phyloP scores from a whole-genome alignment of 2,329 filamentous ascomycete genomes.

The Penicillium carneum region DNA sequence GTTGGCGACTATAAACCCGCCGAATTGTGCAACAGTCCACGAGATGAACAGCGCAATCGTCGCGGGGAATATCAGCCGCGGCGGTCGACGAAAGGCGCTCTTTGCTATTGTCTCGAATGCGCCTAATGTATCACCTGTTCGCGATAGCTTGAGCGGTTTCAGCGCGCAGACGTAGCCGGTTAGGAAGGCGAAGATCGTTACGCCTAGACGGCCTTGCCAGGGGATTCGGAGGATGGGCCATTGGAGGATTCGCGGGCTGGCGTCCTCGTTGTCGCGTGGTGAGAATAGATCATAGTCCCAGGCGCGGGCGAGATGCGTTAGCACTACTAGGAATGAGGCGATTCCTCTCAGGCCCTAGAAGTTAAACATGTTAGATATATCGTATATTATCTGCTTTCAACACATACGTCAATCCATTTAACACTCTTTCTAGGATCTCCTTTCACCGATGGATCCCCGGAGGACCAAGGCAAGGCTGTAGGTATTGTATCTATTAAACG shows the following conservation, averaged over 20 bases:
- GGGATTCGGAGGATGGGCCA: conserved; percentile 63
- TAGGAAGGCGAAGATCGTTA: conserved; percentile 64
- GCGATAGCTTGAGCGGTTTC: conserved; percentile 61
- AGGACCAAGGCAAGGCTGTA: conserved; percentile 17
- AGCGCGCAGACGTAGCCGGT: conserved; percentile 65
- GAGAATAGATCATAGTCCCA: conserved; percentile 62
- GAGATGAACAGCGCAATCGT: conserved; percentile 60
- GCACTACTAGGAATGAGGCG: conserved; percentile 61
- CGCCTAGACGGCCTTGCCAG: conserved; percentile 62
- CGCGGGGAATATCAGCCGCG: conserved; percentile 61
- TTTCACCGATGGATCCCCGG: conserved; percentile 33
- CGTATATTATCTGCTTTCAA: not conserved
- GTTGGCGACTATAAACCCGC: conserved; percentile 58
- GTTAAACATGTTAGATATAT: not conserved
- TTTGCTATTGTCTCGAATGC: conserved; percentile 60
- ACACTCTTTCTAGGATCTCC: conserved; percentile 53
- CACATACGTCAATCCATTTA: conserved; percentile 67
- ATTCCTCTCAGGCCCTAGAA: conserved; percentile 60
- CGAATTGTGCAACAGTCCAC: conserved; percentile 59
- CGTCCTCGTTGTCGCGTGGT: conserved; percentile 54
- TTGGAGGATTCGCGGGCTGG: conserved; percentile 57
- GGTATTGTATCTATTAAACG: conserved; percentile 30
- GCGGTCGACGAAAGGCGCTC: conserved; percentile 62
- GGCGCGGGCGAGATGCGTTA: conserved; percentile 61
- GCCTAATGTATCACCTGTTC: conserved; percentile 54